phyloP scores from a whole-genome alignment of 768 basidiomycete genomes.

The Leucosporidium scottii region DNA sequence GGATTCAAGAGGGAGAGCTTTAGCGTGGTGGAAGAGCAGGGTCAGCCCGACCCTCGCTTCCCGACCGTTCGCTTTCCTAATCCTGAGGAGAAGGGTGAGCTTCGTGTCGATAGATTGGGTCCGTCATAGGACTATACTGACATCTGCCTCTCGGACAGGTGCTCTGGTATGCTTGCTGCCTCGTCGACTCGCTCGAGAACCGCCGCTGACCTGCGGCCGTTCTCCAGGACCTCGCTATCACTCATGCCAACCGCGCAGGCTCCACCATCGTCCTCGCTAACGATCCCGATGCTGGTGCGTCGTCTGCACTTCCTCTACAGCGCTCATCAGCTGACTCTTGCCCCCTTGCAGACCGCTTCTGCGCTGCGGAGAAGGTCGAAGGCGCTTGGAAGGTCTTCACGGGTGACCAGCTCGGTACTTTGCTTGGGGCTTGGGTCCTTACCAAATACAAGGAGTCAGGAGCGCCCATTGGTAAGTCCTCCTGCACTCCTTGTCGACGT shows the following conservation, averaged over 20 bases:
- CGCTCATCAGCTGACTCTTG: constrained; percentile 43
- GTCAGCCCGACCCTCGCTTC: constrained; percentile 72
- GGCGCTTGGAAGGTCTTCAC: constrained; percentile 61
- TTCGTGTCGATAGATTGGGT: constrained; percentile 16
- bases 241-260: constrained; percentile 52
- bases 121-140: no score
- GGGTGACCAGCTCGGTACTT: constrained; percentile 70
- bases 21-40: constrained; percentile 54
- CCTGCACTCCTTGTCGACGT: neutral
- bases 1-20: constrained; percentile 55
- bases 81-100: constrained; percentile 75
- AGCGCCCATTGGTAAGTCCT: constrained; percentile 46
- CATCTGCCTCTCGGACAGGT: no score
- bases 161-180: no score
- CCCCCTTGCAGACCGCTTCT: constrained; percentile 9
- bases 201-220: neutral
- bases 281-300: constrained; percentile 81
- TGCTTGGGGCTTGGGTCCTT: constrained; percentile 49
- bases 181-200: neutral
- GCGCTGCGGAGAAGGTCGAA: constrained; percentile 14
- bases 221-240: constrained; percentile 63
- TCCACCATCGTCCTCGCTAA: constrained; percentile 71
- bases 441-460: constrained; percentile 48
- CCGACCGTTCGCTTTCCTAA: constrained; percentile 80
- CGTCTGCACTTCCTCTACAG: constrained; percentile 59